Evolutionary conservation across 2,329 filamentous ascomycete genomes (phyloP).

Genomic region (Cladosporium sp.): DNA sequence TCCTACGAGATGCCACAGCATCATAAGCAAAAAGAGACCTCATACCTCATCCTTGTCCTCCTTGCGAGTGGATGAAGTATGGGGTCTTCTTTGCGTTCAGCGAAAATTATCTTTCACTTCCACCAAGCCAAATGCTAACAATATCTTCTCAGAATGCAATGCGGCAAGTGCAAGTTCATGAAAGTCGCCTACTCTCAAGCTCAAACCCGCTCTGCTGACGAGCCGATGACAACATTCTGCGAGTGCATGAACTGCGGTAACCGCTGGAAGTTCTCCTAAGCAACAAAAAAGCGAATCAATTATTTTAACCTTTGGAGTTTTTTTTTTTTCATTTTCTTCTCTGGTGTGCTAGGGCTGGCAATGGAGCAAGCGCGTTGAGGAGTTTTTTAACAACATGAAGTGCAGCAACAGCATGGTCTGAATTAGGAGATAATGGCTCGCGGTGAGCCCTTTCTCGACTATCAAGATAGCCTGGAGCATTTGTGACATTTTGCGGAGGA

Average conservation of each 20-base stretch:
- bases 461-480: too few relatives aligned
- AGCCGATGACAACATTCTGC: slow-evolving; percentile 64
- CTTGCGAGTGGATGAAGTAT: slow-evolving; percentile 17
- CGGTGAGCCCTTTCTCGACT: too few relatives aligned
- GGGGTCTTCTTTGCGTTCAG: slow-evolving; percentile 30
- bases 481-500: too few relatives aligned
- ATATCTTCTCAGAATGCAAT: slow-evolving; percentile 71
- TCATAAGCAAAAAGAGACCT: slow-evolving; percentile 15
- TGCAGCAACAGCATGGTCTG: too few relatives aligned
- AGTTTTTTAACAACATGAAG: too few relatives aligned
- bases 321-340: not conserved
- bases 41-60: slow-evolving; percentile 17
- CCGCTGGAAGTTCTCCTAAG: slow-evolving; percentile 45
- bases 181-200: slow-evolving; percentile 95
- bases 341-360: not conserved
- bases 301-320: not conserved
- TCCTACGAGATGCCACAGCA: not conserved
- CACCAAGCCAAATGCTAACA: slow-evolving; percentile 14
- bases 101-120: slow-evolving; percentile 5
- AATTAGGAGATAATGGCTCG: too few relatives aligned
- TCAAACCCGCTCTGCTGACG: slow-evolving; percentile 91
- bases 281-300: not conserved
- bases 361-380: slow-evolving; percentile 9
- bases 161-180: slow-evolving; percentile 86
- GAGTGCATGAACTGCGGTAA: slow-evolving; percentile 50